Conservation (phyloP, 352 stramenopile genomes). For the Aphanomyces astaci region DNA sequence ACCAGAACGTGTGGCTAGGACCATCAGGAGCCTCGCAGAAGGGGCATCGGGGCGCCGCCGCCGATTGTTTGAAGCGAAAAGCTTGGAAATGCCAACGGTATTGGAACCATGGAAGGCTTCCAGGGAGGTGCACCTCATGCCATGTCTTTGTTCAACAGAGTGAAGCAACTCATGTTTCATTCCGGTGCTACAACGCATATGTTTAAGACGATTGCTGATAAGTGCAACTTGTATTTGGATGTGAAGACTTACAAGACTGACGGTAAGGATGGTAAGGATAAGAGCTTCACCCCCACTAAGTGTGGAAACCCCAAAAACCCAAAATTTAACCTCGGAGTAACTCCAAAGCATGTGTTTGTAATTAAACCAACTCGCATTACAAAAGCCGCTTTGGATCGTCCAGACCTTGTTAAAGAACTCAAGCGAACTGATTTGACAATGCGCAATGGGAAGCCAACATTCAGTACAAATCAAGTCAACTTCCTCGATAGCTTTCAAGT, state of each 20-base stretch:
- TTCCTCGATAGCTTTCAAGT: slow-evolving; percentile 28
- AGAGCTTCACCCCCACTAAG: not conserved
- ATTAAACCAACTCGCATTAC: slow-evolving; percentile 28
- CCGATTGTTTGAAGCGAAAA: too few relatives aligned
- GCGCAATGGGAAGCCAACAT: slow-evolving; percentile 16
- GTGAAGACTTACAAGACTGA: slow-evolving; percentile 27
- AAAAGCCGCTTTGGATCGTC: slow-evolving; percentile 26
- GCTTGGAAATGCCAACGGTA: too few relatives aligned
- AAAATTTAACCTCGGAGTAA: slow-evolving; percentile 25
- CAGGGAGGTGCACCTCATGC: too few relatives aligned
- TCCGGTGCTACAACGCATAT: slow-evolving; percentile 29
- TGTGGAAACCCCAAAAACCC: too few relatives aligned
- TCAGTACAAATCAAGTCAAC: slow-evolving; percentile 23
- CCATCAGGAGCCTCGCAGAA: too few relatives aligned
- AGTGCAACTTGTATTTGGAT: slow-evolving; percentile 26
- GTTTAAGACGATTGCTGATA: slow-evolving; percentile 26
- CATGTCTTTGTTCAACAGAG: too few relatives aligned
- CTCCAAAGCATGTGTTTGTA: slow-evolving; percentile 28
- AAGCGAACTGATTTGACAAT: slow-evolving; percentile 27
- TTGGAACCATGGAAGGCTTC: too few relatives aligned
- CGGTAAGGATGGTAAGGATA: slow-evolving; percentile 19
- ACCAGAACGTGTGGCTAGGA: too few relatives aligned
- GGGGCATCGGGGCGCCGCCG: too few relatives aligned
- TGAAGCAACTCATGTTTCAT: slow-evolving; percentile 30
- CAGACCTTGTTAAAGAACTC: slow-evolving; percentile 25